phyloP scores from a whole-genome alignment of 176 grass and related monocot genomes.

The Hordeum vulgare region DNA sequence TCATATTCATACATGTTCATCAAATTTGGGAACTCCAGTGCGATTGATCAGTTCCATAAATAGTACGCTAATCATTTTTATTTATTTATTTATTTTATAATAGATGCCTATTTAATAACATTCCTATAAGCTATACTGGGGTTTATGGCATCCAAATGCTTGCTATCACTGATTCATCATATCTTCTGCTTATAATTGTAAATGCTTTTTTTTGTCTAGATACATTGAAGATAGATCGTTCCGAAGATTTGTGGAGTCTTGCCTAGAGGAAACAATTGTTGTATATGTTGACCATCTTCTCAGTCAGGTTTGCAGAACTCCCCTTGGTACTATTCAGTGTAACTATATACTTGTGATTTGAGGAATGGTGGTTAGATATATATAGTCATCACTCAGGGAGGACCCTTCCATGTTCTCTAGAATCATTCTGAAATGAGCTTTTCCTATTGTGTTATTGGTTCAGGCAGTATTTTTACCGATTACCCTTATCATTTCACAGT shows the following conservation, averaged over 20 bases:
- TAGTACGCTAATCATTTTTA: neutral
- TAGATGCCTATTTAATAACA: neutral
- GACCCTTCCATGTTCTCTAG: neutral
- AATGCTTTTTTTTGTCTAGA: constrained; percentile 35
- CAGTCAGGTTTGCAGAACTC: constrained; percentile 60
- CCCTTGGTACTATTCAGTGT: neutral
- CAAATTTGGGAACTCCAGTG: neutral
- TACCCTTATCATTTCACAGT: neutral
- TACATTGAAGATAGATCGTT: constrained; percentile 97
- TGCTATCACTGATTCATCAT: neutral
- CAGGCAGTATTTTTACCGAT: constrained; percentile 6
- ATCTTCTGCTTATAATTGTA: constrained; percentile 10
- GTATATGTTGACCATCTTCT: constrained; percentile 93
- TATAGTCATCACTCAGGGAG: constrained; percentile 1
- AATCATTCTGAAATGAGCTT: neutral
- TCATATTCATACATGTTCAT: neutral
- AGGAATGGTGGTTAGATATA: neutral
- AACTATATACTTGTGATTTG: neutral
- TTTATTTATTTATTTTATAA: neutral
- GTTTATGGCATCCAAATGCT: neutral
- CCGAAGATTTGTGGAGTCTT: constrained; percentile 97
- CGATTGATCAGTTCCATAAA: constrained; percentile 6
- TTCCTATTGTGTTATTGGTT: neutral
- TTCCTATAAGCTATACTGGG: neutral
- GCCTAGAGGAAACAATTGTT: constrained; percentile 92